Evolutionary conservation across 345 rosid species (phyloP), one percentile per base, ranked within the genome.

Genomic region (Gossypium australe): DNA sequence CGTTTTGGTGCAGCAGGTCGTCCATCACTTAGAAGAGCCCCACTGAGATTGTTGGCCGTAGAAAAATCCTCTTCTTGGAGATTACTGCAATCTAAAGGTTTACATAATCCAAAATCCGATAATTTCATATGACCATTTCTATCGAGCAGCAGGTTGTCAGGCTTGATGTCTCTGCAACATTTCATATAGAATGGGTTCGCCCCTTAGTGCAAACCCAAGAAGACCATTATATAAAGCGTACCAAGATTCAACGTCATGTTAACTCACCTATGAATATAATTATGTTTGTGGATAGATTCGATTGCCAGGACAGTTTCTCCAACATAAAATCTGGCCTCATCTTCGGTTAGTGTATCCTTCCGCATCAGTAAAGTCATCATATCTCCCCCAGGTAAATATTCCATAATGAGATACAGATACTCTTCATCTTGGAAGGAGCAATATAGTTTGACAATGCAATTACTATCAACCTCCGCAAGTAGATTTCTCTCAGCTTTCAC

Each of bases 351-450:
- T 34, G 41, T 5, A 34, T 34, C 41, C 7, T 34, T 34, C 41
- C 41, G 41, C 41, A 34, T 34, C 41, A 94, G 85, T 77, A 94
- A 85, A 76, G 98, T 94, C 98, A 94, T 94, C 98, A 94, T 89
- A 89, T 94, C 98, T 80, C 98, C 98, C 74, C 98, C 98, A 80
- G 98, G 98, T 73, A 94, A 76, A 85, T 94, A 94, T 86, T 94
- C 98, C 98, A 94, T 94, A 43, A 94, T 88, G 29, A 94, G 94
- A 83, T 94, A 94, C 49, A 94, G 80, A 80, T 83, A 94, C 75
- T 90, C 98, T 48, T 94, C 98, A 75, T 94, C 98, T 84, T 94
- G 41, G 41, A 34, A 34, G 41, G 41, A 34, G 41, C 97, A 94
- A 82, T 94, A 94, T 77, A 94, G 84, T 79, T 89, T 94, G 70